Conservation (phyloP, 345 rosid species). For the Populus euphratica region DNA sequence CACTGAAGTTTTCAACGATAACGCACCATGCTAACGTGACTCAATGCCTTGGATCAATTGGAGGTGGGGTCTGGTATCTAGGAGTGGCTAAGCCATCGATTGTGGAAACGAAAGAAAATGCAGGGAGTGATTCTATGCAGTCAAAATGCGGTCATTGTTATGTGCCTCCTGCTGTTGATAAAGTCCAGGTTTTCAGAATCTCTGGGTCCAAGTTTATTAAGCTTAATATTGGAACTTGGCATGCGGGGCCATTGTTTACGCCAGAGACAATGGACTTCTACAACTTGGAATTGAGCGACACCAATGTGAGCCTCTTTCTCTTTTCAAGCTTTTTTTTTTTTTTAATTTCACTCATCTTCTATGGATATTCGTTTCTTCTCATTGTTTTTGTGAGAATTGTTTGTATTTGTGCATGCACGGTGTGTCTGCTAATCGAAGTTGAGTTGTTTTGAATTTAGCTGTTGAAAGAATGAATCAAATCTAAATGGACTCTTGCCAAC, state of each 20-base stretch:
- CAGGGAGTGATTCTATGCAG: constrained; percentile 15
- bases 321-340: background rate
- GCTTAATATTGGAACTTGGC: constrained; percentile 76
- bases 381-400: background rate
- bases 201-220: constrained; percentile 69
- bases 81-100: constrained; percentile 77
- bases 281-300: constrained; percentile 75
- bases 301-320: constrained; percentile 52
- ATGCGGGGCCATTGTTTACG: constrained; percentile 68
- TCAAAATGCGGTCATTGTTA: constrained; percentile 58
- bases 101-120: constrained; percentile 19
- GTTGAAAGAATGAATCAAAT: no score
- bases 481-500: no score
- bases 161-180: constrained; percentile 53
- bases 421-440: no score
- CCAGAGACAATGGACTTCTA: constrained; percentile 63
- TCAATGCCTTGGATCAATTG: constrained; percentile 81
- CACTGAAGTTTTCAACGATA: constrained; percentile 45
- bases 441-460: no score
- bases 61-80: constrained; percentile 71
- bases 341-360: background rate
- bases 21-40: constrained; percentile 87
- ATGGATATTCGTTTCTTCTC: no score
- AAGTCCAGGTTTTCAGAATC: constrained; percentile 57
- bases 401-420: background rate